Base-by-base conservation (phyloP, 2,329 filamentous ascomycete species). In the Aspergillus unguis region DNA sequence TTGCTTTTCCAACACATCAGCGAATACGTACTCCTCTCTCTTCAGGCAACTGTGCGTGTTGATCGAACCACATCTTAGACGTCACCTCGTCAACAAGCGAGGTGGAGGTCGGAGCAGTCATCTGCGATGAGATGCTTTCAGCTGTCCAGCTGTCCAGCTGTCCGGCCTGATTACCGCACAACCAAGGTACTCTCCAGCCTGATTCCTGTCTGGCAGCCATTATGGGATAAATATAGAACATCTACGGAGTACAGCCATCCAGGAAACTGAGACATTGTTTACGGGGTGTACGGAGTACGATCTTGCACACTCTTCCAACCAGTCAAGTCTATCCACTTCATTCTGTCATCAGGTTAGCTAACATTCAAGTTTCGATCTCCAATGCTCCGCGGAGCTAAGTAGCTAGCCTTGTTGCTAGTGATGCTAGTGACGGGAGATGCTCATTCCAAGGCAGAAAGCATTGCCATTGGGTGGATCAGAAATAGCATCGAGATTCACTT, bases 1-100 rank as follows among this genome's bases (percentile, higher is more conserved):
- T 50, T 50, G 41, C 48, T 50, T 45, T 25, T 37, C 44, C 11
- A 43, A 36, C 38, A 10, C 41, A 29, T 44, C 41, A 44, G 41
- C 32, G 44, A 35, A n/a, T 47, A 47, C 44, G 35, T 47, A 47
- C 31, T 17, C 38, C 27, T 27, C 25, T 33, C 29, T 17, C 41
- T 45, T 40, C 33, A 38, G 48, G 48, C 11, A 50, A 50, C 48
- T 32, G n/a, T 17, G 27, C 42, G 40, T 7, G 35, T 33, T 33
- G 48, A 50, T 50, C 48, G 27, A 17, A 28, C 32, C 40, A 40
- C 40, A 31, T 28, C 27, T 9, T 43, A 2, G 26, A 32, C 35
- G 41, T 49, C 40, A 44, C 44, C 5, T 29, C 25, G n/a, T 36
- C 47, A 44, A 28, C 37, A 29, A 49, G 29, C 23, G 25, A 35